These are phyloP conservation scores for Russula olivacea DNA, from an alignment of 768 basidiomycete species.

Conservation along the genomic window DNA sequence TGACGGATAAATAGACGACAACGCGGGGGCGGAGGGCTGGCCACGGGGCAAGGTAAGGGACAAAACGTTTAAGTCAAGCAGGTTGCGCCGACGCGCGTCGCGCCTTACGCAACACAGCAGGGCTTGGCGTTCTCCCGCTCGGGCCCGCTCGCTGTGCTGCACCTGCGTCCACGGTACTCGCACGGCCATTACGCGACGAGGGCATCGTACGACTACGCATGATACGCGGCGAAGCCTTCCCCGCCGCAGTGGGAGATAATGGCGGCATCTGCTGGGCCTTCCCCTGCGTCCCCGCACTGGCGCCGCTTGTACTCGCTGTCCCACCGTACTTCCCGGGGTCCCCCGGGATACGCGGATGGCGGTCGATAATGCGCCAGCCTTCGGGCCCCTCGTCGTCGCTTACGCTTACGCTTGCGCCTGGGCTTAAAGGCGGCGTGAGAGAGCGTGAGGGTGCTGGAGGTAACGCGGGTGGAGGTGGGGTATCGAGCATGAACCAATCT, in stretches of 20 bases:
- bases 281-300: not conserved
- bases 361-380: constrained; percentile 30
- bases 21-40: not conserved
- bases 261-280: too few species aligned
- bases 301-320: constrained; percentile 39
- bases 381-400: constrained; percentile 38
- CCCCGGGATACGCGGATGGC: not conserved
- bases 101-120: constrained; percentile 17
- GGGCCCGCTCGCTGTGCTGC: not conserved
- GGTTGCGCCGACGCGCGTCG: constrained; percentile 21
- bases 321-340: constrained; percentile 30
- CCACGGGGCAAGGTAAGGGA: not conserved
- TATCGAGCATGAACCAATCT: constrained; percentile 90
- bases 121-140: not conserved
- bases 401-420: constrained; percentile 26
- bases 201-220: constrained; percentile 65
- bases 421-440: constrained; percentile 17
- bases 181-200: constrained; percentile 31
- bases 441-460: constrained; percentile 17
- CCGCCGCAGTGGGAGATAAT: too few species aligned
- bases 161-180: not conserved
- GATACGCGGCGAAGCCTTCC: constrained; percentile 27
- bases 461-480: constrained; percentile 57
- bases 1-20: not conserved
- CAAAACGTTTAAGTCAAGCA: not conserved